phyloP scores from a whole-genome alignment of 345 rosid species.

The Aegle marmelos region DNA sequence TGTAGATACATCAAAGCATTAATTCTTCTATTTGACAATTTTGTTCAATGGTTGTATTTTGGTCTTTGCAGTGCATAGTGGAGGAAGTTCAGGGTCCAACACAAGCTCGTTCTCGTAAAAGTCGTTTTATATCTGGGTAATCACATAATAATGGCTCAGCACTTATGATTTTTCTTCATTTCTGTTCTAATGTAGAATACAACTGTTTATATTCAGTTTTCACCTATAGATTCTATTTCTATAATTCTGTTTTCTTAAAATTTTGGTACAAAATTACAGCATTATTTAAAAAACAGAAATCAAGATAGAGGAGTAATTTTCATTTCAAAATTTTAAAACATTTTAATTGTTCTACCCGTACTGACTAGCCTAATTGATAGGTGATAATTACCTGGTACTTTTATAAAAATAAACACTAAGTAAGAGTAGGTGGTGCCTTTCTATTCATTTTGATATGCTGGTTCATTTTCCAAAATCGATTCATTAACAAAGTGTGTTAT shows the following conservation, averaged over 20 bases:
- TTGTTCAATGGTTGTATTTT: slow-evolving; percentile 10
- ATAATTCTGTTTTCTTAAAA: no score
- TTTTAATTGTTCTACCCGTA: background rate
- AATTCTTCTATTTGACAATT: background rate
- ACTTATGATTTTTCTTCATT: background rate
- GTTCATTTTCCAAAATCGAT: background rate
- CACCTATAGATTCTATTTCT: background rate
- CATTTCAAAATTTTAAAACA: background rate
- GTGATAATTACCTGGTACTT: background rate
- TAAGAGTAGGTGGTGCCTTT: background rate
- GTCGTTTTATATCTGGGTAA: slow-evolving; percentile 97
- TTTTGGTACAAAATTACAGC: background rate
- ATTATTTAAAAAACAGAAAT: background rate
- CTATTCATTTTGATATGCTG: background rate
- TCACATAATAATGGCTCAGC: slow-evolving; percentile 2
- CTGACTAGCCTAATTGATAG: background rate
- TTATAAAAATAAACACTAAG: background rate
- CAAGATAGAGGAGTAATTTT: background rate
- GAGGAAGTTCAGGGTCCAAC: slow-evolving; percentile 98
- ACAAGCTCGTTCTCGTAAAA: slow-evolving; percentile 91
- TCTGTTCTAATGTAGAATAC: background rate
- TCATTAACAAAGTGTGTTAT: background rate
- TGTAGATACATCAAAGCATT: background rate
- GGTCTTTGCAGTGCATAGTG: slow-evolving; percentile 77
- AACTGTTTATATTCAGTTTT: background rate